Evolutionary conservation across 192 early-diverging fungal species (phyloP).

Genomic region (Spinellus fusiger): DNA sequence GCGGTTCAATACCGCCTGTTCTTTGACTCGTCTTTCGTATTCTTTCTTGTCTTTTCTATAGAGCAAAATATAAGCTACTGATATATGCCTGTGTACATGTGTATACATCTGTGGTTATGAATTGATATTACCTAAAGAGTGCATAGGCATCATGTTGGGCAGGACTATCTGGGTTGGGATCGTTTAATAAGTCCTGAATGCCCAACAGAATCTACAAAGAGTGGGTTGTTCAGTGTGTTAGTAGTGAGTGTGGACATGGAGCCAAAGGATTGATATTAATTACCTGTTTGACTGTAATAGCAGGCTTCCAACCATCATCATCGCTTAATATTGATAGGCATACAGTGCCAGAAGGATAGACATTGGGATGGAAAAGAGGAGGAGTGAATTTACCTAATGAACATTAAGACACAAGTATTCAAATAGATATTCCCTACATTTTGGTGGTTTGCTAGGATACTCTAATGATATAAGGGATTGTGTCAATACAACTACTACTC

Average conservation of each 20-base stretch:
- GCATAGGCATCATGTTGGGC: slow-evolving; percentile 82
- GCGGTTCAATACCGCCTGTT: slow-evolving; percentile 19
- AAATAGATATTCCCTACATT: slow-evolving; percentile 45
- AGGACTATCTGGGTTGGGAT: slow-evolving; percentile 87
- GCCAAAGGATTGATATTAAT: background rate
- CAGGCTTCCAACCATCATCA: slow-evolving; percentile 91
- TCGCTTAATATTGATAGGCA: slow-evolving; percentile 96
- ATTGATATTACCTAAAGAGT: slow-evolving; percentile 54
- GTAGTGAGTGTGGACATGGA: background rate
- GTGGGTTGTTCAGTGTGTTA: background rate
- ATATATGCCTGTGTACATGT: background rate
- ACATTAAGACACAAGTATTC: background rate
- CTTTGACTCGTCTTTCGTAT: slow-evolving; percentile 24
- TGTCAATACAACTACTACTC: no score
- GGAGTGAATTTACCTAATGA: slow-evolving; percentile 61
- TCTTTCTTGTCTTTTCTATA: slow-evolving; percentile 27
- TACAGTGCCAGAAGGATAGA: slow-evolving; percentile 96
- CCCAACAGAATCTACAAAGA: slow-evolving; percentile 92
- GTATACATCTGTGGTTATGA: background rate
- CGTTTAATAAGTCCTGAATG: slow-evolving; percentile 84
- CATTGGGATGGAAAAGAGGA: slow-evolving; percentile 88
- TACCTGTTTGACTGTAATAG: slow-evolving; percentile 92
- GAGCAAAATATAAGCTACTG: background rate
- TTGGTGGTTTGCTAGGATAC: slow-evolving; percentile 84
- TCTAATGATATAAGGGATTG: slow-evolving; percentile 29